Evolutionary conservation across 441 rosid species (phyloP).

Genomic region (Arabidopsis lyrata): DNA sequence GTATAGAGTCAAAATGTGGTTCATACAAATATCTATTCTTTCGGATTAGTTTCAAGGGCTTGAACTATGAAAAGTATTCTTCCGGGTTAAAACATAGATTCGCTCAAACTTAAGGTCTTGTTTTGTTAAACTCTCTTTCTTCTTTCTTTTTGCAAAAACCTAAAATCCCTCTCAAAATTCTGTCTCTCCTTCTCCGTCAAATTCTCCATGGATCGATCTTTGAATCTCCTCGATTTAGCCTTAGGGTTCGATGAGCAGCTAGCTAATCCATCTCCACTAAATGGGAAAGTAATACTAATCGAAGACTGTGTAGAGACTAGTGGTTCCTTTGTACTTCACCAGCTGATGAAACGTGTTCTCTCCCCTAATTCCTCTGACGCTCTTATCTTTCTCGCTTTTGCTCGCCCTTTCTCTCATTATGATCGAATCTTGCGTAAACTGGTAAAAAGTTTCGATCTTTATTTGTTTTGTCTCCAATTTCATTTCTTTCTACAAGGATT

Average conservation of each 20-base stretch:
- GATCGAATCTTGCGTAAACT: constrained; percentile 91
- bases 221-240: constrained; percentile 73
- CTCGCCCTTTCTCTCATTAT: constrained; percentile 87
- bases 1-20: too few relatives aligned
- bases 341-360: constrained; percentile 74
- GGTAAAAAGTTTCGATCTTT: constrained; percentile 45
- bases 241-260: constrained; percentile 57
- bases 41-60: background rate
- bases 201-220: constrained; percentile 40
- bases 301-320: constrained; percentile 87
- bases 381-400: constrained; percentile 72
- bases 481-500: background rate
- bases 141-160: background rate
- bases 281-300: constrained; percentile 59
- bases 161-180: background rate
- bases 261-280: constrained; percentile 52
- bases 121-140: background rate
- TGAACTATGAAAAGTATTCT: background rate
- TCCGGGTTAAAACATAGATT: background rate
- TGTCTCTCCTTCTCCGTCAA: background rate
- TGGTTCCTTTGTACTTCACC: constrained; percentile 82
- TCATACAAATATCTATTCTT: too few relatives aligned
- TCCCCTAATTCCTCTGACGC: constrained; percentile 55
- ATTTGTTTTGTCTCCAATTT: background rate
- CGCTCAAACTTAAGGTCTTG: background rate